A percentile compares a stretch with the other conserved stretches of the same genome.
Evolutionary conservation across 306 rosid genomes (phyloP).

Genomic region (Castanopsis chinensis): DNA sequence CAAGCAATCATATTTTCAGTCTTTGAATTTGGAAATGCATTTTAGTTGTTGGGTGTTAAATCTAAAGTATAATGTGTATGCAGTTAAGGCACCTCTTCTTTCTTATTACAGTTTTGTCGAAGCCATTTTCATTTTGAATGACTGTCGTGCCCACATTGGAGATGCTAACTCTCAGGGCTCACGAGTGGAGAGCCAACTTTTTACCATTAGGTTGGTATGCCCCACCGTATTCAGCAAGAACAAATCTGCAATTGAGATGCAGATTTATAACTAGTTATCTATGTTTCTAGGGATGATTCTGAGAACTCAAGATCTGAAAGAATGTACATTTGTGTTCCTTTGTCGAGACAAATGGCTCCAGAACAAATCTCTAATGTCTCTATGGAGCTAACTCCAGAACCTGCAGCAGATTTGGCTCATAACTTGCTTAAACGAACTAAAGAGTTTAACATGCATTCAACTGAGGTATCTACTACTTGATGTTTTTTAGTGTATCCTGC

Average conservation of each 20-base stretch:
- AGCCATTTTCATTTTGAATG: slow-evolving; percentile 86
- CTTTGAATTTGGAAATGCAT: slow-evolving; percentile 8
- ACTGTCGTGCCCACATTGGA: slow-evolving; percentile 64
- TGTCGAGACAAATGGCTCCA: slow-evolving; percentile 90
- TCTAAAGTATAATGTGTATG: slow-evolving; percentile 8
- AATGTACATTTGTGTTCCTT: slow-evolving; percentile 80
- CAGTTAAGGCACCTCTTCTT: slow-evolving; percentile 92
- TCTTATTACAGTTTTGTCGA: slow-evolving; percentile 92
- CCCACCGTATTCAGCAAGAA: slow-evolving; percentile 11
- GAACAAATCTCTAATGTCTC: slow-evolving; percentile 92
- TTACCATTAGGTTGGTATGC: slow-evolving; percentile 26
- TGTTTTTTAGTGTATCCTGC: neutral
- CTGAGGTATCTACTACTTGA: slow-evolving; percentile 59
- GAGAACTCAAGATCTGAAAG: slow-evolving; percentile 74
- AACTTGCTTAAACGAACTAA: slow-evolving; percentile 38
- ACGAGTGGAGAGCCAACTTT: slow-evolving; percentile 52
- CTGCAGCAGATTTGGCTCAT: slow-evolving; percentile 56
- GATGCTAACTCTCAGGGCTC: slow-evolving; percentile 56
- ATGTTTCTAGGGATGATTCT: slow-evolving; percentile 64
- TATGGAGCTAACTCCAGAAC: slow-evolving; percentile 69
- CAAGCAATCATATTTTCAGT: slow-evolving; percentile 21
- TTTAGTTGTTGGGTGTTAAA: slow-evolving; percentile 17
- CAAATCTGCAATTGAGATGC: slow-evolving; percentile 5
- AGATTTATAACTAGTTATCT: slow-evolving; percentile 9
- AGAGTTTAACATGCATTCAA: slow-evolving; percentile 79